Base-by-base conservation (phyloP, 2,329 filamentous ascomycete genomes). In the Verticillium klebahnii region DNA sequence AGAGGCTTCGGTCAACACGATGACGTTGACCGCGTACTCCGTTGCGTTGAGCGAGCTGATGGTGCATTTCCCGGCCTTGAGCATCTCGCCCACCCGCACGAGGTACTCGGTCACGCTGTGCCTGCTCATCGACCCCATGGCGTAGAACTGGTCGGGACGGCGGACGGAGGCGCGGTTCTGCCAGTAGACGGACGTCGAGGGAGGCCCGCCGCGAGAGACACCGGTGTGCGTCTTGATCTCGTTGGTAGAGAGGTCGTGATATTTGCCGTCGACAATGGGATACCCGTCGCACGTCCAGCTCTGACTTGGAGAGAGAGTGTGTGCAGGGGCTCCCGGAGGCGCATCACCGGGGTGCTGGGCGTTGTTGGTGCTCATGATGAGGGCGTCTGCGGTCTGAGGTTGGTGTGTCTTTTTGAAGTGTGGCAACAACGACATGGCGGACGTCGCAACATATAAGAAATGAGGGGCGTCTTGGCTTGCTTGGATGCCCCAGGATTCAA, bases 241-340 rank as follows among this genome's bases (percentile, higher is more conserved):
- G 6, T 50, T 50, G 6, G 59, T 57, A 11, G 12, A 8, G 31
- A 63, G 62, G 40, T 63, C 62, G 29, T 54, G 62, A 37, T 63
- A 63, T 56, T 63, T 63, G 32, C 59, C 57, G 34, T 63, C 62
- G 50, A 63, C 62, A 17, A 63, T 63, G 31, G 62, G 62, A 34
- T 63, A 61, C 5, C 62, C 59, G 59, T 61, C 60, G 17, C 29
- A 15, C 25, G 62, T 63, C 62, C 62, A 63, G 29, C 29, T 29
- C 5, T 29, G 29, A 29, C 29, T 29, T 1, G 29, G 29, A 29
- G 5, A 29, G 29, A 29, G 4, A 1, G 29, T 29, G 29, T 29
- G 29, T 1, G 5, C 29, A 29, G 29, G 29, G 29, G 29, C 29
- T 29, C 29, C 29, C 29, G 29, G 29, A 6, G 29, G 29, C 29